These are phyloP conservation scores for Backusella circina DNA, from an alignment of 192 early-diverging fungal species.

Conservation along the genomic window DNA sequence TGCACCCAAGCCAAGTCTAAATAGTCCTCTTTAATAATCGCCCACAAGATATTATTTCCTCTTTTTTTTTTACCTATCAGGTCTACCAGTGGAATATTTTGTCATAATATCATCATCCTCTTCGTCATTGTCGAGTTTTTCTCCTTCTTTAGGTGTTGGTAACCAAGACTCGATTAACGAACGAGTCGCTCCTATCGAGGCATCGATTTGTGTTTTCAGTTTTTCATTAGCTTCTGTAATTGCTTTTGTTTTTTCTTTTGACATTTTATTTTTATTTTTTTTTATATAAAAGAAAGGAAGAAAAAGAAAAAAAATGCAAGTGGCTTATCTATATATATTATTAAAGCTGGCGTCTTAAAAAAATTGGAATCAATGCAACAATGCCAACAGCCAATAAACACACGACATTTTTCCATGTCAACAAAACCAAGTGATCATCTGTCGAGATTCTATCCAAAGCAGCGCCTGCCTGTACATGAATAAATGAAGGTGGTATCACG, in stretches of 20 bases:
- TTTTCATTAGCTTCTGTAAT: slow-evolving; percentile 39
- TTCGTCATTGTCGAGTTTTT: slow-evolving; percentile 38
- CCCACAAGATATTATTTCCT: background rate
- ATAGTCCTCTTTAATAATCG: background rate
- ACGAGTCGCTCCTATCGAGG: slow-evolving; percentile 41
- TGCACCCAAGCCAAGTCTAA: slow-evolving; percentile 49
- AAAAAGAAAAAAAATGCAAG: background rate
- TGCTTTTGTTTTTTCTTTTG: slow-evolving; percentile 29
- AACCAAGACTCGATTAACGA: slow-evolving; percentile 49
- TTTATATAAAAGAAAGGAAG: background rate
- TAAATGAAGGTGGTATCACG: slow-evolving; percentile 47
- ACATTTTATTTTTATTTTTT: background rate
- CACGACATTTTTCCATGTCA: slow-evolving; percentile 43
- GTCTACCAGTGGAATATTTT: slow-evolving; percentile 28
- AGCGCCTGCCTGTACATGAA: slow-evolving; percentile 55
- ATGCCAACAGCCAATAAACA: slow-evolving; percentile 42
- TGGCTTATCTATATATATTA: background rate
- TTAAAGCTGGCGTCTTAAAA: slow-evolving; percentile 29
- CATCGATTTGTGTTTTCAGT: slow-evolving; percentile 50
- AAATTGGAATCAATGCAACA: slow-evolving; percentile 43
- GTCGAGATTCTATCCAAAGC: slow-evolving; percentile 45
- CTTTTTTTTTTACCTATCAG: slow-evolving; percentile 27
- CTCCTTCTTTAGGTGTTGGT: slow-evolving; percentile 25
- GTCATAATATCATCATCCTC: slow-evolving; percentile 5
- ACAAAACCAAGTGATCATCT: slow-evolving; percentile 39